A percentile compares a stretch with the other conserved stretches of the same genome.
Evolutionary conservation across 176 grass and related monocot species (phyloP).

Genomic region (Ananas comosus): DNA sequence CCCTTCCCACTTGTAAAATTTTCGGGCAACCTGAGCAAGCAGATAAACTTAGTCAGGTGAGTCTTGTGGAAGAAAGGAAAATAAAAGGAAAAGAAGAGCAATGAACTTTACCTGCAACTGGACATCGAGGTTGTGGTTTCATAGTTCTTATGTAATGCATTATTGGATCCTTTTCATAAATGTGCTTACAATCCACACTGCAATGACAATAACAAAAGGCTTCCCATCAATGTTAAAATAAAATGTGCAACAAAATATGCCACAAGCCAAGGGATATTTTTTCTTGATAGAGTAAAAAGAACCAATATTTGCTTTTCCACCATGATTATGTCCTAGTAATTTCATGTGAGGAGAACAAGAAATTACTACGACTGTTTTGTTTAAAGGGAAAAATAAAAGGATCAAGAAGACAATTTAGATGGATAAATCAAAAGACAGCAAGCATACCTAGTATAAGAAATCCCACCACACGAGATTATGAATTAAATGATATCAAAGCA

Average conservation of each 20-base stretch:
- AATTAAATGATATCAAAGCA: background rate
- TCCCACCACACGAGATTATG: background rate
- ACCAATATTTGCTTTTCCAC: background rate
- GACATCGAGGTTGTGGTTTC: constrained; percentile 44
- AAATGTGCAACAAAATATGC: background rate
- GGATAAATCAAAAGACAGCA: background rate
- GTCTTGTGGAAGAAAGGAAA: constrained; percentile 3
- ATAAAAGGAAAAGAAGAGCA: background rate
- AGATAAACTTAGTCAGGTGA: constrained; percentile 5
- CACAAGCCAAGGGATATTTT: background rate
- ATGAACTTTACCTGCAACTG: constrained; percentile 51
- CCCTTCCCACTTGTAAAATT: constrained; percentile 36
- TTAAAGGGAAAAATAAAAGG: no score
- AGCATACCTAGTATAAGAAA: background rate
- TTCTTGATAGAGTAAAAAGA: background rate
- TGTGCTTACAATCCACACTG: constrained; percentile 71
- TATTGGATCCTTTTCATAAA: constrained; percentile 64
- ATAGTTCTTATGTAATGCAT: constrained; percentile 41
- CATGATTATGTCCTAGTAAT: background rate
- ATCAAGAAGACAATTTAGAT: background rate
- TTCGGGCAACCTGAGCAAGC: constrained; percentile 44
- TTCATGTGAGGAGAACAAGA: no score
- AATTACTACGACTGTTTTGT: no score
- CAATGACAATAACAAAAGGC: constrained; percentile 16
- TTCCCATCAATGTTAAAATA: constrained; percentile 3